Conservation (phyloP, 495 filamentous ascomycete genomes). For the Monascus purpureus region DNA sequence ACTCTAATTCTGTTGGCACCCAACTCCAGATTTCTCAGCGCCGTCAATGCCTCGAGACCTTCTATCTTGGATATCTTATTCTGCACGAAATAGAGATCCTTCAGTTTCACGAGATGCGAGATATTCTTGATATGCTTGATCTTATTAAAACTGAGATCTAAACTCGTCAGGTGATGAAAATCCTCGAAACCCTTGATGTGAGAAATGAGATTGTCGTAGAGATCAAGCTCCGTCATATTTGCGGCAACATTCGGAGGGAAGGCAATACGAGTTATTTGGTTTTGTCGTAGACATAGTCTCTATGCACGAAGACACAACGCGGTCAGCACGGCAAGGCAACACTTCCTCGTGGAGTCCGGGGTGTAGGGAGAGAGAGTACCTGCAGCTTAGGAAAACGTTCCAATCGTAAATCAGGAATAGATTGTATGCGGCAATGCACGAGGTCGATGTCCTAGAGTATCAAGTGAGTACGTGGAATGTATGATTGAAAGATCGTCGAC, state of each 20-base stretch:
- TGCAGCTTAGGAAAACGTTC: constrained; percentile 67
- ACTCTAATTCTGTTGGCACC: constrained; percentile 82
- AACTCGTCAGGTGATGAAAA: constrained; percentile 54
- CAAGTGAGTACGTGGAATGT: constrained; percentile 3
- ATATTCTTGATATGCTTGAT: constrained; percentile 96
- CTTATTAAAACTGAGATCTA: constrained; percentile 97
- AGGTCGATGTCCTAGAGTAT: constrained; percentile 68
- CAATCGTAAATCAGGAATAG: constrained; percentile 62
- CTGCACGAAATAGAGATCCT: constrained; percentile 84
- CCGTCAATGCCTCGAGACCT: constrained; percentile 57
- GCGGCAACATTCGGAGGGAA: constrained; percentile 45
- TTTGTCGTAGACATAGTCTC: constrained; percentile 89
- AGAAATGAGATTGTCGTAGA: constrained; percentile 95
- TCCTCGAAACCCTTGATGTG: constrained; percentile 75
- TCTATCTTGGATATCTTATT: constrained; percentile 89
- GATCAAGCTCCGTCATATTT: constrained; percentile 69
- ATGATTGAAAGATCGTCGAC: not conserved
- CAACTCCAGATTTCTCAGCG: constrained; percentile 72
- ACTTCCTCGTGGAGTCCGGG: too few relatives aligned
- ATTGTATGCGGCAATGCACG: constrained; percentile 69
- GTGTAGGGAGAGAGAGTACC: constrained; percentile 20
- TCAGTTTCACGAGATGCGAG: constrained; percentile 61
- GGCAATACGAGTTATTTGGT: constrained; percentile 65
- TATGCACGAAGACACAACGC: too few relatives aligned
- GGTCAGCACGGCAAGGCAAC: too few relatives aligned